phyloP scores from a whole-genome alignment of 345 rosid species.

The Eucalyptus regnans region DNA sequence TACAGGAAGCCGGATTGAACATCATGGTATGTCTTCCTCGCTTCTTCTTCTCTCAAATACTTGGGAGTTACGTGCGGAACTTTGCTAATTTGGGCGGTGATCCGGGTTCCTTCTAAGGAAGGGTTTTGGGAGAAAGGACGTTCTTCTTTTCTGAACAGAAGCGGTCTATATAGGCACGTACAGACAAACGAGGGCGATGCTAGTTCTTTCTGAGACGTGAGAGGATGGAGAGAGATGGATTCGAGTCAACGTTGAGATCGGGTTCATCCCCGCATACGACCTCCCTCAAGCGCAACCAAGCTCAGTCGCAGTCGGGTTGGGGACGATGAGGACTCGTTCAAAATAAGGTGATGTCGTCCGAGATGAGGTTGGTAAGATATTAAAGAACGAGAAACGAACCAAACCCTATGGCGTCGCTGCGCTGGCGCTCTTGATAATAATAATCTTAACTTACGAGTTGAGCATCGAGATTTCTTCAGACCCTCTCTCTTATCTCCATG shows the following conservation, averaged over 20 bases:
- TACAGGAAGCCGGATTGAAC: constrained; percentile 5
- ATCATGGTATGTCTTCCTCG: background rate
- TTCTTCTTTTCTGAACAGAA: background rate
- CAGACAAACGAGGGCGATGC: background rate
- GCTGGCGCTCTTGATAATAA: background rate
- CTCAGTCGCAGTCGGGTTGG: background rate
- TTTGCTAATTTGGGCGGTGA: background rate
- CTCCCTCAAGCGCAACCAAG: constrained; percentile 35
- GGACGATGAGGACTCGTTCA: background rate
- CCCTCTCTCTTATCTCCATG: background rate
- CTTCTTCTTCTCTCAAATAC: background rate
- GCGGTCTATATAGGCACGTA: background rate
- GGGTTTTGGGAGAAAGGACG: background rate
- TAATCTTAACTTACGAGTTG: background rate
- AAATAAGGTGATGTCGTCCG: background rate
- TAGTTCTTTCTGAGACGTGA: background rate
- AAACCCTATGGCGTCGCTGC: background rate
- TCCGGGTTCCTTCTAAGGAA: background rate
- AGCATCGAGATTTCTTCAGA: background rate
- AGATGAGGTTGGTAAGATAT: background rate
- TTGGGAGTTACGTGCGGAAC: background rate
- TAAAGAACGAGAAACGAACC: background rate
- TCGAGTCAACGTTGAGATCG: background rate
- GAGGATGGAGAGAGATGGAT: background rate
- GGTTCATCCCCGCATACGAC: constrained; percentile 39